These are phyloP conservation scores for Nicotiana attenuata DNA, from an alignment of 257 asterid species.

Conservation along the genomic window DNA sequence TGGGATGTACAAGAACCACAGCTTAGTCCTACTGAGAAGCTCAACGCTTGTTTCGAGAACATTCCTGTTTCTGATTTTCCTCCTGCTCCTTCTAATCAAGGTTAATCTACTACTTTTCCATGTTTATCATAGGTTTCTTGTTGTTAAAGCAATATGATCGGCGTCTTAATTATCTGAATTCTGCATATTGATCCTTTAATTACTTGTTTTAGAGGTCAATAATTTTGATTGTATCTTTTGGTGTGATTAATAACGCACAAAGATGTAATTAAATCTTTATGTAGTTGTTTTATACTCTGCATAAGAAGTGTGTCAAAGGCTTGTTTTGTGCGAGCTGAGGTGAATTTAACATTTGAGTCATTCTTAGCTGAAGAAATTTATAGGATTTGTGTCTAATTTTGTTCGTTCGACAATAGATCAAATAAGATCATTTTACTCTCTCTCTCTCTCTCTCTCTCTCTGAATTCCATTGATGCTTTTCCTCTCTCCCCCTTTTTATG, in stretches of 20 bases:
- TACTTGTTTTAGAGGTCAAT: neutral
- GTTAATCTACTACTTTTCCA: slow-evolving; percentile 14
- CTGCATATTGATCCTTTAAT: neutral
- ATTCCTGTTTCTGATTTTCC: slow-evolving; percentile 97
- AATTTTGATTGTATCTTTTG: neutral
- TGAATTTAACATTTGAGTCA: neutral
- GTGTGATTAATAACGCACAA: neutral
- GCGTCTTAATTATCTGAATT: neutral
- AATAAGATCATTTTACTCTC: neutral
- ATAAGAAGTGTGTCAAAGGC: neutral
- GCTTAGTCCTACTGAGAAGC: slow-evolving; percentile 91
- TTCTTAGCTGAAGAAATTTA: neutral
- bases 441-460: no score
- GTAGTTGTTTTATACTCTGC: neutral
- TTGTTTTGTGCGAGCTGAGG: neutral
- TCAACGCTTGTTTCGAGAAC: slow-evolving; percentile 93
- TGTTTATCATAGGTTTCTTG: no score
- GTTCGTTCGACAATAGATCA: neutral
- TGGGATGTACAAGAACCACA: slow-evolving; percentile 93
- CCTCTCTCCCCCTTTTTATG: no score
- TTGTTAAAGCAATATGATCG: neutral
- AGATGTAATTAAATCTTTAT: neutral
- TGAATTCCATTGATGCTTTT: no score
- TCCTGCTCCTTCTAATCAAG: slow-evolving; percentile 70
- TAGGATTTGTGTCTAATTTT: neutral